These are phyloP conservation scores for Leccinum sublutescens DNA, from an alignment of 768 basidiomycete species.

Conservation along the genomic window DNA sequence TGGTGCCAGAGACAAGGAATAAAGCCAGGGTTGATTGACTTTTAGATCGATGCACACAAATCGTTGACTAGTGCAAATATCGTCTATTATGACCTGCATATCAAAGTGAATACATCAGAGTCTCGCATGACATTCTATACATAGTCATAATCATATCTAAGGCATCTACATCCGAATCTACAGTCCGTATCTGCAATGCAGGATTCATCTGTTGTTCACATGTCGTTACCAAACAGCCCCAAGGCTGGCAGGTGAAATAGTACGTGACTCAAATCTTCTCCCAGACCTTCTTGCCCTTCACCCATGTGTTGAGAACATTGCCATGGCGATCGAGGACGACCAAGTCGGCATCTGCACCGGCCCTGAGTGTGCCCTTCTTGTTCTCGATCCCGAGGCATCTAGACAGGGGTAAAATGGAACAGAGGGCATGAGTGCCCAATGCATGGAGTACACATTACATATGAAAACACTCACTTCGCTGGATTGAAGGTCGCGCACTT, in stretches of 20 bases:
- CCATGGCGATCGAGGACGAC: conserved; percentile 71
- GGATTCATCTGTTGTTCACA: not conserved
- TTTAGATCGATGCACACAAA: not conserved
- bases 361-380: conserved; percentile 74
- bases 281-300: conserved; percentile 76
- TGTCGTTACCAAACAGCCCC: not conserved
- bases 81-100: not conserved
- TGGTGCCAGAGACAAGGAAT: not conserved
- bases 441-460: not conserved
- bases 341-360: conserved; percentile 87
- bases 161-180: not conserved
- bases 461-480: conserved; percentile 52
- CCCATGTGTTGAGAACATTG: conserved; percentile 69
- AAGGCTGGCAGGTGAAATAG: not conserved
- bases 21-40: not conserved
- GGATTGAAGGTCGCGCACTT: conserved; percentile 85
- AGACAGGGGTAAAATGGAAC: not conserved
- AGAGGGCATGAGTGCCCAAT: not conserved
- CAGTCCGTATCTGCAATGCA: not conserved
- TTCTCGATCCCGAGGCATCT: conserved; percentile 78
- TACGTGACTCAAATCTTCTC: conserved; percentile 27
- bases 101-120: not conserved
- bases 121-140: not conserved
- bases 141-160: not conserved
- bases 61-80: not conserved